A percentile compares a stretch with the other conserved stretches of the same genome.
Conservation (phyloP, 2,329 filamentous ascomycete species). For the Aspergillus sojae region DNA sequence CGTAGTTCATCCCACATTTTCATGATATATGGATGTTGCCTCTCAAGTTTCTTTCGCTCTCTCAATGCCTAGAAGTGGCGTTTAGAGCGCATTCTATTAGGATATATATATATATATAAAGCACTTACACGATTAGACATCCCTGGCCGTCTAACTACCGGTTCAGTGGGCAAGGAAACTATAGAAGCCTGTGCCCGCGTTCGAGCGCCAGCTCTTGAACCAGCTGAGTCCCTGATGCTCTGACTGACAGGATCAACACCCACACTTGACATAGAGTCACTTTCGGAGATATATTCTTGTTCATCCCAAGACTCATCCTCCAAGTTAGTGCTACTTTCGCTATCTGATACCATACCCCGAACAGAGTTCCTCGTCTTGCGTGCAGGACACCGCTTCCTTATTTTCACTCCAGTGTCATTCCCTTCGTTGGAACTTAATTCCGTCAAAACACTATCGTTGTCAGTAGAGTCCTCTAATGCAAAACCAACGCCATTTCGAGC, state of each 20-base stretch:
- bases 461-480: slow-evolving; percentile 30
- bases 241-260: neutral
- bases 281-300: slow-evolving; percentile 21
- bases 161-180: slow-evolving; percentile 3
- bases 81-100: slow-evolving; percentile 33
- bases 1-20: slow-evolving; percentile 85
- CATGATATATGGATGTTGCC: slow-evolving; percentile 73
- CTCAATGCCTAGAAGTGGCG: slow-evolving; percentile 40
- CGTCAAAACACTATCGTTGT: slow-evolving; percentile 16
- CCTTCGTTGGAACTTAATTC: slow-evolving; percentile 15
- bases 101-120: slow-evolving; percentile 17
- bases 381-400: slow-evolving; percentile 18
- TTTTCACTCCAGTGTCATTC: slow-evolving; percentile 18
- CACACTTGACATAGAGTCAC: slow-evolving; percentile 15
- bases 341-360: slow-evolving; percentile 15
- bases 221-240: slow-evolving; percentile 5
- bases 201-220: slow-evolving; percentile 8
- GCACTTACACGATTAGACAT: slow-evolving; percentile 36
- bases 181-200: slow-evolving; percentile 2
- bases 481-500: slow-evolving; percentile 15
- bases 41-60: slow-evolving; percentile 70
- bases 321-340: slow-evolving; percentile 16
- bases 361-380: slow-evolving; percentile 18
- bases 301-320: slow-evolving; percentile 20
- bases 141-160: slow-evolving; percentile 10